phyloP scores from a whole-genome alignment of 1,284 basidiomycete species.

The Irpex sp. region DNA sequence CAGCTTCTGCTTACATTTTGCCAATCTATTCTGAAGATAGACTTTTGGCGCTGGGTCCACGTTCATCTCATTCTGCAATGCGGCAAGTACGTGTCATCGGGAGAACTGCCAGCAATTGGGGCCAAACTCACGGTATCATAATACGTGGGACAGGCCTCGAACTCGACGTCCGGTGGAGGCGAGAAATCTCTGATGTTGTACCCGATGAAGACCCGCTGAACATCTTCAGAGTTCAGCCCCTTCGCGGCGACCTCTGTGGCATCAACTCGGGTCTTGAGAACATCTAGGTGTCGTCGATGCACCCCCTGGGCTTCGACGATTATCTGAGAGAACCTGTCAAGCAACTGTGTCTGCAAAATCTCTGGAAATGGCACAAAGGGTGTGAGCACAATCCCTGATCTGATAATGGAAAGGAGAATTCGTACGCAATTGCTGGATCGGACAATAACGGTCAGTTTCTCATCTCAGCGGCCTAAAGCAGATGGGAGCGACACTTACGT shows the following conservation, averaged over 20 bases:
- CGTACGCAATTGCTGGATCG: constrained; percentile 63
- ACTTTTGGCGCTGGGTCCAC: constrained; percentile 67
- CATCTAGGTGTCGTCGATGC: constrained; percentile 55
- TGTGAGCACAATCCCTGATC: background rate
- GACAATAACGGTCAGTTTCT: constrained; percentile 3
- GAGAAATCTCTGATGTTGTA: constrained; percentile 66
- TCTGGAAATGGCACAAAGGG: constrained; percentile 37
- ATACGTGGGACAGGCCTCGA: constrained; percentile 71
- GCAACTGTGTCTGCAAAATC: constrained; percentile 57
- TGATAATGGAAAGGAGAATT: constrained; percentile 5
- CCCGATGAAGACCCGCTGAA: constrained; percentile 70
- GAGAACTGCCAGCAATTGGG: background rate
- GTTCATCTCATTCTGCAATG: constrained; percentile 53
- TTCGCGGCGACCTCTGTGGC: constrained; percentile 44
- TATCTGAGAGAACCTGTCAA: constrained; percentile 50
- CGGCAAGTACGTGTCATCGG: background rate
- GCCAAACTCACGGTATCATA: constrained; percentile 62
- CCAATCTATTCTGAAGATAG: constrained; percentile 75
- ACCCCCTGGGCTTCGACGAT: constrained; percentile 56
- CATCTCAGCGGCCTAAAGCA: constrained; percentile 4
- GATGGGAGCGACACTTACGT: constrained; percentile 48
- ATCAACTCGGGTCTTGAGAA: constrained; percentile 45
- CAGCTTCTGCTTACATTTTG: constrained; percentile 52
- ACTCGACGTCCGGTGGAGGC: constrained; percentile 61
- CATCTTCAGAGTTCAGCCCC: constrained; percentile 50